Evolutionary conservation across 1,284 basidiomycete species (phyloP).

Genomic region (Ustilago trichophora): DNA sequence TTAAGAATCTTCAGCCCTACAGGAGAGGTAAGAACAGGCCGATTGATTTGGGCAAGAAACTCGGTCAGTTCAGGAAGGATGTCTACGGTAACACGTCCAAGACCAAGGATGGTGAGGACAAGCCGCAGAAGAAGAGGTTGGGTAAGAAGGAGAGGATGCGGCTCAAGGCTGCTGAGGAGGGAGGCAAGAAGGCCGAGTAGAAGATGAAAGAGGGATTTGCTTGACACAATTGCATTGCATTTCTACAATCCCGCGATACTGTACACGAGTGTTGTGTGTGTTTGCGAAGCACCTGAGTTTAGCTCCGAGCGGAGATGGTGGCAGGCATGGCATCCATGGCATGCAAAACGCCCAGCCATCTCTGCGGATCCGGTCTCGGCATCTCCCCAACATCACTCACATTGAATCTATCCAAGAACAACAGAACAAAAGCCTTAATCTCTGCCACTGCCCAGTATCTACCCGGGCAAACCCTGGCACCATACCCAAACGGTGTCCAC

Average conservation of each 20-base stretch:
- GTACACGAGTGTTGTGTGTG: too few species aligned
- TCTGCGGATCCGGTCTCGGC: conserved; percentile 7
- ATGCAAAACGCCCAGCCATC: conserved; percentile 20
- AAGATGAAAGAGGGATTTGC: neutral
- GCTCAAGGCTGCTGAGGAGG: conserved; percentile 39
- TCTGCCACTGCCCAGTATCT: conserved; percentile 33
- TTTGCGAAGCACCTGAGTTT: neutral
- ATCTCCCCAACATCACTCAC: neutral
- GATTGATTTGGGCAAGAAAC: conserved; percentile 72
- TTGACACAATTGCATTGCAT: neutral
- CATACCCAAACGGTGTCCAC: conserved; percentile 22
- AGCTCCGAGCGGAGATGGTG: conserved; percentile 2
- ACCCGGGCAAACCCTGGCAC: conserved; percentile 12
- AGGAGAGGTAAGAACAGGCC: conserved; percentile 74
- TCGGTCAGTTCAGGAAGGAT: conserved; percentile 78
- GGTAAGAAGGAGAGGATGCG: conserved; percentile 57
- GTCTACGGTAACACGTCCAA: conserved; percentile 43
- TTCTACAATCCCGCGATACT: neutral
- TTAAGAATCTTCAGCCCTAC: conserved; percentile 92
- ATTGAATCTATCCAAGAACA: conserved; percentile 22
- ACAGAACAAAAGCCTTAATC: conserved; percentile 17
- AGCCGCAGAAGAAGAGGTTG: conserved; percentile 67
- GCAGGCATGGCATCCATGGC: conserved; percentile 7
- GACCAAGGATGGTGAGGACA: conserved; percentile 50
- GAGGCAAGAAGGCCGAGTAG: conserved; percentile 6